Base-by-base conservation (phyloP, 2,329 filamentous ascomycete species). In the Neoscytalidium dimidiatum region DNA sequence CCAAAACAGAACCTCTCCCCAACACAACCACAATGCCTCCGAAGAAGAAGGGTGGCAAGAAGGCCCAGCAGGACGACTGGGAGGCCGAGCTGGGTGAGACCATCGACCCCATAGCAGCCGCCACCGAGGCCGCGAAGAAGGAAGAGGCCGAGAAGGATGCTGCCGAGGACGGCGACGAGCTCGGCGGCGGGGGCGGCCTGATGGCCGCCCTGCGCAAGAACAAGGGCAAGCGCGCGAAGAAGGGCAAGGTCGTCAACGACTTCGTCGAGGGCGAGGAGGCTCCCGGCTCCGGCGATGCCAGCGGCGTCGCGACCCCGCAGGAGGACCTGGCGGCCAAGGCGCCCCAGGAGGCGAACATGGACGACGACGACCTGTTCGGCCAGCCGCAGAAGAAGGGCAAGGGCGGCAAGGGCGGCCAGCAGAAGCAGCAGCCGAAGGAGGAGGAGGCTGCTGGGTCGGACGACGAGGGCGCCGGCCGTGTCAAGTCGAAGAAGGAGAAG, bases 401-500 rank as follows among this genome's bases (percentile, higher is more conserved):
- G 80, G 85, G 77, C 76, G 82, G 80, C 72, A 83, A 79, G 68
- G 74, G 69, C 41, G 70, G 38, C 17, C 49, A 57, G 28, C 69
- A 77, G 64, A 69, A 72, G 56, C 67, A 70, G 75, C 76, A 76
- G 58, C 72, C 76, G 60, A 72, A 31, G 23, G 35, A 58, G 31
- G 35, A 58, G 17, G 21, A 44, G n/a, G 56, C 41, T 13, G 38
- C 13, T 28, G 79, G 72, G 77, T 74, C 77, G 77, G 74, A 71
- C 51, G 69, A 69, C 49, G 69, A 72, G 83, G 74, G 70, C 77
- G 76, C 74, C 81, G 62, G 69, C 73, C 66, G 88, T 64, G 85
- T 98, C 56, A 88, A 98, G 81, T 96, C 92, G 43, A 99, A 98
- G 86, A 95, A 96, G 66, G 94, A 99, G 82, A 99, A 99, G 83